Conservation (phyloP, 2,329 filamentous ascomycete genomes). For the Atkinsonella texensis region DNA sequence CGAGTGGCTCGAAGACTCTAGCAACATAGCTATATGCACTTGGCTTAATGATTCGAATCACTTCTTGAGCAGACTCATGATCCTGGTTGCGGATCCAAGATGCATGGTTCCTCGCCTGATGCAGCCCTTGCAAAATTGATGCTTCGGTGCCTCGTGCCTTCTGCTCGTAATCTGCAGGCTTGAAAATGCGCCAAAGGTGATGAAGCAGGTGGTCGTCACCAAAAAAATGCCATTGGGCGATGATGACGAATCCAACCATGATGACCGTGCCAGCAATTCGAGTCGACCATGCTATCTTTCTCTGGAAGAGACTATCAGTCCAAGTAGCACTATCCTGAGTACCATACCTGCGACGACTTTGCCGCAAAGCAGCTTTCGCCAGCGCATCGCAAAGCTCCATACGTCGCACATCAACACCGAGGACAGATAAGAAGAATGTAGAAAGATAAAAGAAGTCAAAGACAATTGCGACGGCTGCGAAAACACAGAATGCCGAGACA, state of each 20-base stretch:
- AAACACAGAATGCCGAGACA: constrained; percentile 64
- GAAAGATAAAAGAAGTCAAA: constrained; percentile 70
- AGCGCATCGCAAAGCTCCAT: constrained; percentile 66
- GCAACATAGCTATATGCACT: constrained; percentile 60
- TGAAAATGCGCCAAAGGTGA: constrained; percentile 15
- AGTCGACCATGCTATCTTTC: constrained; percentile 57
- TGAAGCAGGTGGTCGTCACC: constrained; percentile 38
- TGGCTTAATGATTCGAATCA: constrained; percentile 66
- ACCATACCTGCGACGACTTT: constrained; percentile 17
- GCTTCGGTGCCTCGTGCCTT: constrained; percentile 19
- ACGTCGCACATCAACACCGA: constrained; percentile 67
- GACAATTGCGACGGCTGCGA: constrained; percentile 60
- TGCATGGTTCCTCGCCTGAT: constrained; percentile 63
- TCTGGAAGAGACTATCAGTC: constrained; percentile 48
- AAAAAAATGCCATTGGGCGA: constrained; percentile 69
- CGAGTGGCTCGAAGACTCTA: constrained; percentile 60
- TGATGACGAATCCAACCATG: constrained; percentile 58
- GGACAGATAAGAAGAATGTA: constrained; percentile 68
- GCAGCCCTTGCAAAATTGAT: constrained; percentile 45
- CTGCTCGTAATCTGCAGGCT: constrained; percentile 7
- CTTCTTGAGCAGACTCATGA: constrained; percentile 63
- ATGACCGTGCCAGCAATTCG: constrained; percentile 64
- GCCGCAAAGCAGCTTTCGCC: constrained; percentile 38
- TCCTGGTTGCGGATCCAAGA: constrained; percentile 71
- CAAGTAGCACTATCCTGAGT: constrained; percentile 28